phyloP scores from a whole-genome alignment of 805 yeast species.

The Gaillardinia entomophila region DNA sequence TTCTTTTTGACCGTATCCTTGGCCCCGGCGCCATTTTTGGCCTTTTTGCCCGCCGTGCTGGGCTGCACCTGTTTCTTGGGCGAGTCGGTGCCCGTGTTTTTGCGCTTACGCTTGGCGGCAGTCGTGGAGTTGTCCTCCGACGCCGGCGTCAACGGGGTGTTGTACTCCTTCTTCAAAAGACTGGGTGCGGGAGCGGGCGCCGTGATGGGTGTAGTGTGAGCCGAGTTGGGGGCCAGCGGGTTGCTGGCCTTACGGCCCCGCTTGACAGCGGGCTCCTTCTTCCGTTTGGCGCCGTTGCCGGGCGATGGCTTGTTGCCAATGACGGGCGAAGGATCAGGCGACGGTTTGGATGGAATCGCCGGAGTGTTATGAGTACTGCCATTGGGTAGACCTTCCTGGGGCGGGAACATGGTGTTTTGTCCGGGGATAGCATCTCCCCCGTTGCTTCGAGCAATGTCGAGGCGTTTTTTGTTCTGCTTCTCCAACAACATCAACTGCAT shows the following conservation, averaged over 20 bases:
- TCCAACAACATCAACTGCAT: conserved; percentile 72
- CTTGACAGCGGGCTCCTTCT: conserved; percentile 26
- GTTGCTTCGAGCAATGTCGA: conserved; percentile 46
- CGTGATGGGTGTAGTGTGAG: conserved; percentile 5
- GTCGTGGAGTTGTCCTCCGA: conserved; percentile 26
- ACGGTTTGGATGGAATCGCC: conserved; percentile 8
- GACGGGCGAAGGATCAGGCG: conserved; percentile 30
- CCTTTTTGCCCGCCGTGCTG: conserved; percentile 12
- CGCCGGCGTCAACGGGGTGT: conserved; percentile 36
- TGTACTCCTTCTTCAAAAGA: conserved; percentile 30
- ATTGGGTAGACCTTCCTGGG: conserved; percentile 5
- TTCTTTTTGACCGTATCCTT: conserved; percentile 12
- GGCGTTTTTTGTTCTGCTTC: conserved; percentile 65
- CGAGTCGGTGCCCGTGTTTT: conserved; percentile 23
- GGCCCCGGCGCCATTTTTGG: conserved; percentile 6
- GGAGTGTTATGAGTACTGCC: background rate
- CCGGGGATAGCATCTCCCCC: conserved; percentile 10
- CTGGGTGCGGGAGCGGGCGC: conserved; percentile 9
- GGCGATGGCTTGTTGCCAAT: conserved; percentile 32
- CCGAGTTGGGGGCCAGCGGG: conserved; percentile 10
- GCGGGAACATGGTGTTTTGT: conserved; percentile 16
- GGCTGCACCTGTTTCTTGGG: conserved; percentile 24
- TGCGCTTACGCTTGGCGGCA: conserved; percentile 22
- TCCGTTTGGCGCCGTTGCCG: conserved; percentile 16
- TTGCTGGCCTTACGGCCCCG: conserved; percentile 29